These are phyloP conservation scores for Tilletia caries DNA, from an alignment of 1,284 basidiomycete species.

Conservation along the genomic window DNA sequence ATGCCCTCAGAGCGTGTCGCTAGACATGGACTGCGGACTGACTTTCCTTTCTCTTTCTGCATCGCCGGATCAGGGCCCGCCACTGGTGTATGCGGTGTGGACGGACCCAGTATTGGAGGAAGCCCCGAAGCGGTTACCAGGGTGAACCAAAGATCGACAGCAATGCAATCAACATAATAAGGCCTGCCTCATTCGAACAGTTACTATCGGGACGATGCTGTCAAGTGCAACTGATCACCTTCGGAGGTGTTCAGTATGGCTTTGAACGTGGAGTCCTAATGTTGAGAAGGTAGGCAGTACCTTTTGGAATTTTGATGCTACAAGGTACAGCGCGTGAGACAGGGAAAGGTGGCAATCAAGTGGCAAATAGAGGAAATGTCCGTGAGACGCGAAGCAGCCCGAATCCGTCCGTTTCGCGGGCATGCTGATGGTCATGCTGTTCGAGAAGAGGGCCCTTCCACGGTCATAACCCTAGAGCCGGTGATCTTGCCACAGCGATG, in stretches of 20 bases:
- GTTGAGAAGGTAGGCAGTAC: too few species aligned
- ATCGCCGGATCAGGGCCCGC: neutral
- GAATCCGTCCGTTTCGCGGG: neutral
- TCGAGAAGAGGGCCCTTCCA: neutral
- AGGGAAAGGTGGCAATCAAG: too few species aligned
- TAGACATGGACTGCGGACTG: neutral
- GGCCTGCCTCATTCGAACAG: too few species aligned
- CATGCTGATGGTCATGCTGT: neutral
- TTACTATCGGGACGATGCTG: too few species aligned
- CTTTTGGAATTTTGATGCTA: too few species aligned
- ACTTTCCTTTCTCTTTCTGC: neutral
- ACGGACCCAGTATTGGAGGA: neutral
- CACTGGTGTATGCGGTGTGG: constrained; percentile 10
- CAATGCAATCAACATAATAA: neutral
- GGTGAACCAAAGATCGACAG: neutral
- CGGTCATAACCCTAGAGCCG: neutral
- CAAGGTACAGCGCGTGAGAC: too few species aligned
- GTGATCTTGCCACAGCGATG: neutral
- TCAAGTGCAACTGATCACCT: too few species aligned
- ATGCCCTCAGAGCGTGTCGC: neutral
- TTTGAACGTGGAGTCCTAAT: too few species aligned
- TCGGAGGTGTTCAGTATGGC: too few species aligned
- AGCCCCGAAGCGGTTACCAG: constrained; percentile 5
- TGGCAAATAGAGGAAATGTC: neutral
- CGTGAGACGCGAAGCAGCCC: neutral